phyloP scores from a whole-genome alignment of 257 asterid species.

The Thymus quinquecostatus region DNA sequence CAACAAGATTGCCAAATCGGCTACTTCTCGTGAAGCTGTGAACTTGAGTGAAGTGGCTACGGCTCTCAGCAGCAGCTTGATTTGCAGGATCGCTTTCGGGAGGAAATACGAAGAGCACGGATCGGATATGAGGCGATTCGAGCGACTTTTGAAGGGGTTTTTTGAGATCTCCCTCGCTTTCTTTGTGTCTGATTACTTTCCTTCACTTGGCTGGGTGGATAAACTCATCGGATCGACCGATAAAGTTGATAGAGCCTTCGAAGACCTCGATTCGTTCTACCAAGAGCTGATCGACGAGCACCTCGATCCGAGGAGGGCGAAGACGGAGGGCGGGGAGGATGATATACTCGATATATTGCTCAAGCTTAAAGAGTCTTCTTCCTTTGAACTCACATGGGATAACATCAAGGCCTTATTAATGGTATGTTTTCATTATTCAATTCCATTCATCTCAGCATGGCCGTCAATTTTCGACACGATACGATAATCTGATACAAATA shows the following conservation, averaged over 20 bases:
- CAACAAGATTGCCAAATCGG: neutral
- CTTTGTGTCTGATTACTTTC: slow-evolving; percentile 25
- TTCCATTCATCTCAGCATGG: too few species aligned
- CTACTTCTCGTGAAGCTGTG: neutral
- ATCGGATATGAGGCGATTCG: neutral
- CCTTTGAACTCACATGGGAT: neutral
- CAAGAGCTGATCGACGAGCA: slow-evolving; percentile 30
- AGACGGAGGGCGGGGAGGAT: neutral
- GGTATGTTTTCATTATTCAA: neutral
- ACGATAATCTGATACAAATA: too few species aligned
- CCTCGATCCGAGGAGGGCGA: neutral
- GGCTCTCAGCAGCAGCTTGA: neutral
- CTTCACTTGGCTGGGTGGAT: slow-evolving; percentile 24
- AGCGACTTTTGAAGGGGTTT: slow-evolving; percentile 9
- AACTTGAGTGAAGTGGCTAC: neutral
- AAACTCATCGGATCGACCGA: neutral
- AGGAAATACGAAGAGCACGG: neutral
- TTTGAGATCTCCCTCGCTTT: neutral
- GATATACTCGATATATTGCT: slow-evolving; percentile 11
- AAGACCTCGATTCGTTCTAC: slow-evolving; percentile 23
- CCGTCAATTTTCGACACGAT: too few species aligned
- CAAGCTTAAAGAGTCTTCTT: neutral
- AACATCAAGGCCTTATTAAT: neutral
- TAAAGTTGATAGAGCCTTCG: neutral
- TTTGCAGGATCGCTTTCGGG: slow-evolving; percentile 6